Evolutionary conservation across 495 filamentous ascomycete genomes (phyloP), one percentile per base, ranked within the genome.

Genomic region (Neurospora hispaniola): DNA sequence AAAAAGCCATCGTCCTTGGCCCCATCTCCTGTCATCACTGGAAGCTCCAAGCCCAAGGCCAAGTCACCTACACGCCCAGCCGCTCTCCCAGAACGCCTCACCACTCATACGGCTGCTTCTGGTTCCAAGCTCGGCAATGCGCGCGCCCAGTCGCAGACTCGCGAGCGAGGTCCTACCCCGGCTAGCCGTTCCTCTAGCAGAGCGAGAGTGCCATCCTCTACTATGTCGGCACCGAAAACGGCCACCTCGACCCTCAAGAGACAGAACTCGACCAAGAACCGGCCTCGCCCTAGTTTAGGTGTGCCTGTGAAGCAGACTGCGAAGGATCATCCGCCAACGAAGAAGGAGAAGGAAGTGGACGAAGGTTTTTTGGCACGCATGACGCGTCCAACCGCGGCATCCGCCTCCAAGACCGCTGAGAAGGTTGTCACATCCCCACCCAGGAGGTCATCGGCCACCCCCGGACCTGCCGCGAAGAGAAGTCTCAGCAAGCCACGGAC

Each of bases 361-460:
- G 91, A 94, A 71, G 82, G 90, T 4, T 98, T 98, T 82, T 85
- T 98, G 18, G 93, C 92, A 9, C 86, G 94, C 72, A 97, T 98
- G 94, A 97, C 93, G 93, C 89, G 93, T 12, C 94, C 94, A 5
- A 98, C 94, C 10, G 88, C 91, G 31, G 88, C 89, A 72, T 94
- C 91, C 41, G 88, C 92, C 7, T 91, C 86, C 78, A 97, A 95
- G 81, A 87, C 89, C 0, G 86, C 91, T 20, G 93, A 94, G 3
- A 94, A 93, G 80, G 78, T 85, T 1, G 77, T 79, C n/a, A 73
- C 76, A 2, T 82, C 81, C 0, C 84, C 85, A 7, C 83, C 85
- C 0, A 77, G 83, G 68, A 84, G 81, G 46, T 74, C 70, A 6
- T 69, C 79, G 23, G 73, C 78, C 0, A 38, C 77, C 8, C 81